Evolutionary conservation across 768 basidiomycete genomes (phyloP).

Genomic region (Rubroboletus satanas): DNA sequence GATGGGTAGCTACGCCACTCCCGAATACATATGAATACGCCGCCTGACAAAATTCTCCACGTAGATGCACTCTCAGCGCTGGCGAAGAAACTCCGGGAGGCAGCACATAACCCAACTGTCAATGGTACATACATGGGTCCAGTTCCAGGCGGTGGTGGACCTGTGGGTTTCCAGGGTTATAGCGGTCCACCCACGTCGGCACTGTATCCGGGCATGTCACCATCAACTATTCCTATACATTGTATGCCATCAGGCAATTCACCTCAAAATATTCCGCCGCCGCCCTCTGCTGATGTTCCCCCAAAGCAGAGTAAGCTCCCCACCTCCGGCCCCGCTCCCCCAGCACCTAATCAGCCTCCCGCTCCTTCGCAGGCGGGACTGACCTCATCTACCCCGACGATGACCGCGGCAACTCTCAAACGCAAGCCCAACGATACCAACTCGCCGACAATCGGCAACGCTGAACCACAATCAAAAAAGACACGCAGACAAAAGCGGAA

Average conservation of each 20-base stretch:
- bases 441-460: constrained; percentile 49
- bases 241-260: constrained; percentile 40
- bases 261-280: constrained; percentile 45
- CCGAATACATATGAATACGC: constrained; percentile 24
- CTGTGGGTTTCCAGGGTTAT: constrained; percentile 23
- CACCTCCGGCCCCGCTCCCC: constrained; percentile 39
- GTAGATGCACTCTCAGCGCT: constrained; percentile 43
- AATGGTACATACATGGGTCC: constrained; percentile 21
- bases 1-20: constrained; percentile 48
- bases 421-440: constrained; percentile 46
- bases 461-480: constrained; percentile 49
- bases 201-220: constrained; percentile 43
- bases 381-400: constrained; percentile 45
- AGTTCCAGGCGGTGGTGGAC: constrained; percentile 17
- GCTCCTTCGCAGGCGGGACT: constrained; percentile 40
- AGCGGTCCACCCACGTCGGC: constrained; percentile 37
- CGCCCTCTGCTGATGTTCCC: constrained; percentile 49
- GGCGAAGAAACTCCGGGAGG: constrained; percentile 38
- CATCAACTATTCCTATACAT: constrained; percentile 44
- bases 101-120: constrained; percentile 7
- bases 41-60: constrained; percentile 21
- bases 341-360: constrained; percentile 38
- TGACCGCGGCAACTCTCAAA: constrained; percentile 50
- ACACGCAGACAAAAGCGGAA: constrained; percentile 55
- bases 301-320: constrained; percentile 64